Percentiles rank a stretch among this genome's conserved stretches.
Conservation (phyloP, 2,329 filamentous ascomycete genomes). For the Botrytis sinoallii region DNA sequence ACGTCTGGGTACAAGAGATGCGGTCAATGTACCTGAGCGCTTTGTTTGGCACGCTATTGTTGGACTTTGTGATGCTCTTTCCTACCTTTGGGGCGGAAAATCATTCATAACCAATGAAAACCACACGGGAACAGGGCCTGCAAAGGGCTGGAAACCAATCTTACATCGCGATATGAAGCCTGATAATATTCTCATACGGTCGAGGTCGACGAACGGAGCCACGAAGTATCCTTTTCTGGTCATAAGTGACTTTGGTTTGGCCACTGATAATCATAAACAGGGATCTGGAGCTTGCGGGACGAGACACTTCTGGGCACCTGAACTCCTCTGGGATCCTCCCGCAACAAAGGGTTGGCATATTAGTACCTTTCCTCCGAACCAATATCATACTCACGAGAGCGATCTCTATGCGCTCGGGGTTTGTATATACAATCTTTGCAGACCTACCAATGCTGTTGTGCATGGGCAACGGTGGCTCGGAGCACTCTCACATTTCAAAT, state of each 20-base stretch:
- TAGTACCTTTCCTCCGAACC: slow-evolving; percentile 18
- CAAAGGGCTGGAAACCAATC: slow-evolving; percentile 29
- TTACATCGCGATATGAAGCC: slow-evolving; percentile 36
- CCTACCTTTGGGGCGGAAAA: slow-evolving; percentile 29
- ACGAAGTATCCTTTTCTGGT: slow-evolving; percentile 32
- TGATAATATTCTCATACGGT: slow-evolving; percentile 34
- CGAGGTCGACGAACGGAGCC: slow-evolving; percentile 26
- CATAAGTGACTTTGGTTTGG: slow-evolving; percentile 35
- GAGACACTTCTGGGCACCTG: slow-evolving; percentile 27
- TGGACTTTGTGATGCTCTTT: slow-evolving; percentile 32
- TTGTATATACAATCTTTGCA: slow-evolving; percentile 27
- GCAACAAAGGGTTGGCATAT: slow-evolving; percentile 6
- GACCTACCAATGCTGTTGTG: neutral
- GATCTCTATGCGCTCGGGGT: slow-evolving; percentile 32
- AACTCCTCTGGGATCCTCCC: slow-evolving; percentile 28
- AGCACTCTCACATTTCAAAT: slow-evolving; percentile 11
- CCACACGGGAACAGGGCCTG: neutral
- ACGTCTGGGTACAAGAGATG: slow-evolving; percentile 12
- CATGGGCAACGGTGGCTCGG: neutral
- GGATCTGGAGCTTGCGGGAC: slow-evolving; percentile 23
- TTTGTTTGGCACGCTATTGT: slow-evolving; percentile 35
- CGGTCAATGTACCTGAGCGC: slow-evolving; percentile 24
- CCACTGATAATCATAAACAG: slow-evolving; percentile 25
- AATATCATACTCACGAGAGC: slow-evolving; percentile 24
- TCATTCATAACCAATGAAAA: slow-evolving; percentile 18